Base-by-base conservation (phyloP, 2,329 filamentous ascomycete species). In the Alternaria conjuncta region DNA sequence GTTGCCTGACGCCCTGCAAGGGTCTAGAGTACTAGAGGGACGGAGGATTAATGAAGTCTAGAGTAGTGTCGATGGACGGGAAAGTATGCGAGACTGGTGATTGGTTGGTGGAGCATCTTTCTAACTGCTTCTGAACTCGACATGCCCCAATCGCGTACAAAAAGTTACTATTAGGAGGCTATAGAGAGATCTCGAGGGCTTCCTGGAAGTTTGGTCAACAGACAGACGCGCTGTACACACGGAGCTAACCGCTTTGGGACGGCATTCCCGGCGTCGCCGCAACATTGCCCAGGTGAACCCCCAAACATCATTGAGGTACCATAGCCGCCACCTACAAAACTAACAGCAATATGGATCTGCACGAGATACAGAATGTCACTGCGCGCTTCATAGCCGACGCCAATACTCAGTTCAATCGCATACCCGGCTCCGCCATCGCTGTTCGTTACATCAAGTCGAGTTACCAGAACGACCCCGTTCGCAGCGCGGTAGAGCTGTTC, bases 381-480 rank as follows among this genome's bases (percentile, higher is more conserved):
- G 78, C 85, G 65, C 84, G 84, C 75, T 82, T 87, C 71, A 78
- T 88, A 64, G 83, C 86, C 72, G 83, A 86, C 68, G 82, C 86
- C 57, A 83, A 86, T 57, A 83, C 88, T 63, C 86, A 90, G 61
- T 96, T 99, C 78, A 94, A 97, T 75, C 93, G 92, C 76, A 87
- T 99, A 43, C 96, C 96, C 28, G 96, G 96, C 56, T 98, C 95
- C 28, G 92, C 95, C 45, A 97, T 99, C 72, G 86, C 98, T 75
- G 88, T 97, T 72, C 92, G 96, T 67, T 99, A 99, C 82, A 94
- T 99, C 78, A 93, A 93, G 80, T 97, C 94, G 61, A 97, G 94
- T 79, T 98, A 99, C 84, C 96, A 99, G 83, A 92, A 99, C 78
- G 96, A 99, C 75, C 96, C 96, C 10, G 89, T 98, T 60, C 91